A percentile compares a stretch with the other conserved stretches of the same genome.
These are phyloP conservation scores for Lathyrus oleraceus DNA, from an alignment of 306 rosid species.

Conservation along the genomic window DNA sequence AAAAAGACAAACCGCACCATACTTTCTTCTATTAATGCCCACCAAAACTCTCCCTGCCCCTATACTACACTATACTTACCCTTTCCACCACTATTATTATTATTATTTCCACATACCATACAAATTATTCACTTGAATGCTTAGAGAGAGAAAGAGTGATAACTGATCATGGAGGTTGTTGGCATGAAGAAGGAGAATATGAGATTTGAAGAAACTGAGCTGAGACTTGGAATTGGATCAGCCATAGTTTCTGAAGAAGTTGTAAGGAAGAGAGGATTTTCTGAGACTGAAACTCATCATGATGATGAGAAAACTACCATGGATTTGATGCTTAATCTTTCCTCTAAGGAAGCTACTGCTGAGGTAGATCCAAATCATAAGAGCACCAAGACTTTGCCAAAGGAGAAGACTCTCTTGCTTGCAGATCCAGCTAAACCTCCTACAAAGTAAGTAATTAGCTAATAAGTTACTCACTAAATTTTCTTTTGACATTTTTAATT, in stretches of 20 bases:
- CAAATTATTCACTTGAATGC: slow-evolving; percentile 41
- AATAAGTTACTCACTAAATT: background rate
- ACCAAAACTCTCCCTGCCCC: slow-evolving; percentile 27
- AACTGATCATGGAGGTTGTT: slow-evolving; percentile 8
- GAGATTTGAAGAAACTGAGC: slow-evolving; percentile 70
- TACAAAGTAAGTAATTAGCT: slow-evolving; percentile 53
- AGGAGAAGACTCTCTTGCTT: slow-evolving; percentile 53
- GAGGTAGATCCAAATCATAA: slow-evolving; percentile 36
- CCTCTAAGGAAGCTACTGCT: slow-evolving; percentile 43
- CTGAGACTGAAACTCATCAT: slow-evolving; percentile 40
- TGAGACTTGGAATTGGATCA: slow-evolving; percentile 63
- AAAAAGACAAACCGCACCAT: slow-evolving; percentile 15
- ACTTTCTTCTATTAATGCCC: slow-evolving; percentile 15
- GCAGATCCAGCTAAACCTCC: slow-evolving; percentile 82
- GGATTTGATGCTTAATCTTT: slow-evolving; percentile 66
- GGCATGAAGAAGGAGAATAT: slow-evolving; percentile 35
- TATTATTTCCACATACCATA: slow-evolving; percentile 47
- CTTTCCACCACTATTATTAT: slow-evolving; percentile 28
- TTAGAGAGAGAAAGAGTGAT: slow-evolving; percentile 47
- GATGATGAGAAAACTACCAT: slow-evolving; percentile 16
- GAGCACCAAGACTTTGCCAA: slow-evolving; percentile 38
- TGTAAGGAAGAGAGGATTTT: slow-evolving; percentile 64
- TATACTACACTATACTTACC: slow-evolving; percentile 32
- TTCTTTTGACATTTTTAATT: too few species aligned
- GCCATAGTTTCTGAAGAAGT: slow-evolving; percentile 39